Conservation (phyloP, 2,329 filamentous ascomycete genomes). For the Microcera coccophila region DNA sequence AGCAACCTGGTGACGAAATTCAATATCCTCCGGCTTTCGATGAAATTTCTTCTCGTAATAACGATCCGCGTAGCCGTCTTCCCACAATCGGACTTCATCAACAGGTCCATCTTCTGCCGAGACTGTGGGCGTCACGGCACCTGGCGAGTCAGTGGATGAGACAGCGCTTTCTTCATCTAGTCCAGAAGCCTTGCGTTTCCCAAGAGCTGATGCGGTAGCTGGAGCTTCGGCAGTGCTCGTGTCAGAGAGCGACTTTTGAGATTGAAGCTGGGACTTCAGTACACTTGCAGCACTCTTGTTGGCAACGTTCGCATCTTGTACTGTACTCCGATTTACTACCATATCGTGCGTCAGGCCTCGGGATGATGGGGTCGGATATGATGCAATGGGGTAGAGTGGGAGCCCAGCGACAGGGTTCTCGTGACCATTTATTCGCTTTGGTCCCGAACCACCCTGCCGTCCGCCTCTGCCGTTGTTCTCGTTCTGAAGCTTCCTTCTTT, state of each 20-base stretch:
- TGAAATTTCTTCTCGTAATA: slow-evolving; percentile 98
- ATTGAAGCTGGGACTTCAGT: slow-evolving; percentile 74
- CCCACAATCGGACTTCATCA: slow-evolving; percentile 88
- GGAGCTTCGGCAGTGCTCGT: slow-evolving; percentile 27
- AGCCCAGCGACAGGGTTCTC: slow-evolving; percentile 33
- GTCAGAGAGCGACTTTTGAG: slow-evolving; percentile 21
- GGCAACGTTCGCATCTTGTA: slow-evolving; percentile 68
- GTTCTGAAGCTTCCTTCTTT: slow-evolving; percentile 71
- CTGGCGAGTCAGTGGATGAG: slow-evolving; percentile 56
- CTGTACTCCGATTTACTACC: slow-evolving; percentile 69
- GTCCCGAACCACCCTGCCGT: slow-evolving; percentile 13
- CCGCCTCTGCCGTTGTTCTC: slow-evolving; percentile 37
- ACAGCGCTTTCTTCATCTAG: slow-evolving; percentile 61
- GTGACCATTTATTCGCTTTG: slow-evolving; percentile 30
- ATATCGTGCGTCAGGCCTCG: slow-evolving; percentile 77
- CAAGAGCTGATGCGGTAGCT: slow-evolving; percentile 49
- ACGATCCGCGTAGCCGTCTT: slow-evolving; percentile 88
- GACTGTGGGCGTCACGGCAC: slow-evolving; percentile 41
- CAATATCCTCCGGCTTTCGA: slow-evolving; percentile 73
- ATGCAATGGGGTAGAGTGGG: slow-evolving; percentile 40
- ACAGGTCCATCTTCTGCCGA: slow-evolving; percentile 59
- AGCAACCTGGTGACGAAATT: slow-evolving; percentile 85
- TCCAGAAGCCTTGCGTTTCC: slow-evolving; percentile 74
- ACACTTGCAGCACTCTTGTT: slow-evolving; percentile 94
- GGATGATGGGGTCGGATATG: slow-evolving; percentile 50